These are phyloP conservation scores for Ophiocordyceps polyrhachis-furcata DNA, from an alignment of 2,329 filamentous ascomycete genomes.

Conservation along the genomic window DNA sequence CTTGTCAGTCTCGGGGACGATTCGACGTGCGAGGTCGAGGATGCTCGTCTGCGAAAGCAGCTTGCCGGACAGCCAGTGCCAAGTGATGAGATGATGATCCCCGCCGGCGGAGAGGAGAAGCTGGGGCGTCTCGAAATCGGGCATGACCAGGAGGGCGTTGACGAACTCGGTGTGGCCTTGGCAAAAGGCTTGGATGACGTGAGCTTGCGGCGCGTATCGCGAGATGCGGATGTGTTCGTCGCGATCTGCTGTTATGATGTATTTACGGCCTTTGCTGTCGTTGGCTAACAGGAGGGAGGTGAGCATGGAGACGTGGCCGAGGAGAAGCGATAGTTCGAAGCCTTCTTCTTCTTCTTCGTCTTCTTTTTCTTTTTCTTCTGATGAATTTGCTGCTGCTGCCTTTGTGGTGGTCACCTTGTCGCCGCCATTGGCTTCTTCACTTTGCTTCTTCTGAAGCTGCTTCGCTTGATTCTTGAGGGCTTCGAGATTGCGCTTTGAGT, in stretches of 20 bases:
- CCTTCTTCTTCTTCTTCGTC: conserved; percentile 16
- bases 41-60: conserved; percentile 37
- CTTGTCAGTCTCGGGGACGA: conserved; percentile 18
- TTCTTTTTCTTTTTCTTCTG: too few relatives aligned
- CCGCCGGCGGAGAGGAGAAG: conserved; percentile 73
- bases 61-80: conserved; percentile 53
- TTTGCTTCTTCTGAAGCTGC: conserved; percentile 17
- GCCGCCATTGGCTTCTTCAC: conserved; percentile 1
- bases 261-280: conserved; percentile 19
- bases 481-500: conserved; percentile 42
- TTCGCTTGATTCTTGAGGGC: conserved; percentile 40
- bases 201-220: conserved; percentile 59
- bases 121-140: conserved; percentile 30
- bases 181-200: conserved; percentile 80
- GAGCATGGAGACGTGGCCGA: conserved; percentile 91
- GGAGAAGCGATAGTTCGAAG: conserved; percentile 61
- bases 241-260: conserved; percentile 37
- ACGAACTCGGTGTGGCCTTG: conserved; percentile 78
- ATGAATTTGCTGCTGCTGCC: too few relatives aligned
- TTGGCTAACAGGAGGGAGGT: conserved; percentile 48
- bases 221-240: conserved; percentile 74
- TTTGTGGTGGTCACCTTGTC: too few relatives aligned
- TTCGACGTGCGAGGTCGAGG: conserved; percentile 20
- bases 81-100: conserved; percentile 59
- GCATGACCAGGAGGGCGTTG: conserved; percentile 55